Evolutionary conservation across 2,329 filamentous ascomycete genomes (phyloP).

Genomic region (Fusarium torreyae): DNA sequence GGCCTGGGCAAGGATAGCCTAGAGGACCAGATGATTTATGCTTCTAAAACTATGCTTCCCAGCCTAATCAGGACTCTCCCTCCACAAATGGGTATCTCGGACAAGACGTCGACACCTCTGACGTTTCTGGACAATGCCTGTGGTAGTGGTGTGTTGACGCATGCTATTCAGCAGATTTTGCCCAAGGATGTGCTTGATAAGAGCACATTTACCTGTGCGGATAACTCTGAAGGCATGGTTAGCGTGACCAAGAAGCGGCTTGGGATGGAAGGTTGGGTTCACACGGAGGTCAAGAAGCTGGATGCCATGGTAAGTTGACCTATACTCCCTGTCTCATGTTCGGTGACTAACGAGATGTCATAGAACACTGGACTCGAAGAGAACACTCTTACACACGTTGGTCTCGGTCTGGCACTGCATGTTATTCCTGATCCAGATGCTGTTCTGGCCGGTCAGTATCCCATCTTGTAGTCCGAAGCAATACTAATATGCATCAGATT

Average conservation of each 20-base stretch:
- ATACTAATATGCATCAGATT: slow-evolving; percentile 47
- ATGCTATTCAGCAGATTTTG: slow-evolving; percentile 60
- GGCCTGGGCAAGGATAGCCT: slow-evolving; percentile 28
- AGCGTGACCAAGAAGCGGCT: slow-evolving; percentile 58
- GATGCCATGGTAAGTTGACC: slow-evolving; percentile 62
- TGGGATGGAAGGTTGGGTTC: slow-evolving; percentile 61
- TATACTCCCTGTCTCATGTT: accelerated
- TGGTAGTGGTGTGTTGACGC: slow-evolving; percentile 65
- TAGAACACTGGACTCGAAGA: slow-evolving; percentile 59
- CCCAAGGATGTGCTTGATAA: slow-evolving; percentile 55
- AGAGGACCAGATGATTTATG: slow-evolving; percentile 39
- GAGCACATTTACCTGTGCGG: slow-evolving; percentile 66
- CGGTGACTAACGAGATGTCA: not conserved
- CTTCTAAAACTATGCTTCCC: slow-evolving; percentile 39
- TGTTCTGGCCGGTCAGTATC: slow-evolving; percentile 49
- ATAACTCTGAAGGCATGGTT: slow-evolving; percentile 62
- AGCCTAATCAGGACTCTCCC: slow-evolving; percentile 42
- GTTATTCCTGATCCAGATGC: slow-evolving; percentile 60
- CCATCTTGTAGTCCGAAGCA: not conserved
- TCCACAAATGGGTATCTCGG: slow-evolving; percentile 47
- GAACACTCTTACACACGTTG: slow-evolving; percentile 60
- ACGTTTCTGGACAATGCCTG: slow-evolving; percentile 68
- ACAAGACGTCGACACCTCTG: slow-evolving; percentile 51
- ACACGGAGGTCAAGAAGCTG: slow-evolving; percentile 59
- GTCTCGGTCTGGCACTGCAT: slow-evolving; percentile 64